Evolutionary conservation across 306 rosid species (phyloP).

Genomic region (apple (Malus domestica)): DNA sequence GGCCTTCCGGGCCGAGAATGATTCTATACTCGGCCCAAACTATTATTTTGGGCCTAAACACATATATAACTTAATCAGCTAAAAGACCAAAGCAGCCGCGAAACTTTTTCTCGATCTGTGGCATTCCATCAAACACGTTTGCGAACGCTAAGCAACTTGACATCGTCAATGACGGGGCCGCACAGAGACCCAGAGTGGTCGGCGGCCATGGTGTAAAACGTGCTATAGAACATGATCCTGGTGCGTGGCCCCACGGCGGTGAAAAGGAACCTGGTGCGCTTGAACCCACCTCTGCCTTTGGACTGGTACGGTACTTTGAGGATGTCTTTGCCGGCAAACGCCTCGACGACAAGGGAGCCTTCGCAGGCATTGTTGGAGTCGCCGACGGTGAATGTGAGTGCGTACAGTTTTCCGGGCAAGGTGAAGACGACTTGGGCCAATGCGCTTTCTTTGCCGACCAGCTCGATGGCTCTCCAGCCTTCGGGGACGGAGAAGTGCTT

Average conservation of each 20-base stretch:
- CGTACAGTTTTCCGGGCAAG: slow-evolving; percentile 34
- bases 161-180: slow-evolving; percentile 75
- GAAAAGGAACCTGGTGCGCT: slow-evolving; percentile 39
- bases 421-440: slow-evolving; percentile 54
- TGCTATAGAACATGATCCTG: slow-evolving; percentile 51
- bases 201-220: slow-evolving; percentile 50
- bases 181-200: slow-evolving; percentile 71
- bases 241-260: slow-evolving; percentile 44
- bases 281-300: slow-evolving; percentile 57
- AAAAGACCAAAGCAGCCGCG: neutral
- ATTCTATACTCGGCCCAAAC: too few relatives aligned
- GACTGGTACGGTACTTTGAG: slow-evolving; percentile 48
- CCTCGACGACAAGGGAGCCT: slow-evolving; percentile 57
- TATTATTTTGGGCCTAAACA: too few relatives aligned
- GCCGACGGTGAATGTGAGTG: slow-evolving; percentile 61
- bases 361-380: slow-evolving; percentile 61
- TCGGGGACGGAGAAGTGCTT: slow-evolving; percentile 51
- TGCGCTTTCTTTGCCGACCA: slow-evolving; percentile 80
- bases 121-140: neutral
- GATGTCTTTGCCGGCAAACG: slow-evolving; percentile 45
- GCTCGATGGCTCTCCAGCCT: slow-evolving; percentile 67
- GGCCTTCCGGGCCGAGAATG: too few relatives aligned
- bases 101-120: neutral
- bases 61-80: slow-evolving; percentile 4
- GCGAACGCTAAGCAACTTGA: slow-evolving; percentile 56